Base-by-base conservation (phyloP, 73 alveolate genomes). In the Blepharisma stoltei region DNA sequence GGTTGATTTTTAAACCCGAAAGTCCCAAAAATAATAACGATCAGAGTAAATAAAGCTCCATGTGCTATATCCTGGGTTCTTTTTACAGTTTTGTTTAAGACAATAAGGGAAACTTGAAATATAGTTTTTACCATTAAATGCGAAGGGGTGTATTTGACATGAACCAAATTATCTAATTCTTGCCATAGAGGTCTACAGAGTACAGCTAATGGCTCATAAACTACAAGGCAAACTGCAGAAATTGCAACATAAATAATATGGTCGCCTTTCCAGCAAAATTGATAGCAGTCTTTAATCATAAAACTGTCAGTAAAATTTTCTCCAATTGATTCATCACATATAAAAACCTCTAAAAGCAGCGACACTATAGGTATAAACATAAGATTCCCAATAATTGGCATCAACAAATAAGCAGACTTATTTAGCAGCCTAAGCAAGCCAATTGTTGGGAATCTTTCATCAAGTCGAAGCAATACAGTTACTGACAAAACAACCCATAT, bases 381-480 rank as follows among this genome's bases (percentile, higher is more conserved):
- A n/a, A 53, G 11, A 69, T 69, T 69, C 14, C 79, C 79, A 44
- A 69, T 38, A 46, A 69, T 14, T 7, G 79, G 79, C 38, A 69
- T 7, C 11, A 60, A 14, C 0, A 1, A 20, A 8, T 60, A 2
- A 60, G 14, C 23, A 18, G 23, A 20, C 11, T 18, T 25, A 18
- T n/a, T 25, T 9, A 60, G 23, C 18, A 18, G 11, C 14, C 45
- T 25, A 18, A 25, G 3, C 37, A n/a, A 25, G 46, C 73, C 14
- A 9, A 9, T 60, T 18, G 5, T 5, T 60, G 14, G n/a, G 14
- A 60, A 2, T 20, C 14, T 25, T 60, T 9, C 18, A 2, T 9
- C 73, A 0, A 18, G 0, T 5, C 45, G 14, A 2, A 25, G 23
- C 37, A n/a, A 14, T 18, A 69, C 27, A n/a, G 27, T 44, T 43